Evolutionary conservation across 129 eudicot species (phyloP), one percentile per base, ranked within the genome.

Genomic region (Pittosporum tobira): DNA sequence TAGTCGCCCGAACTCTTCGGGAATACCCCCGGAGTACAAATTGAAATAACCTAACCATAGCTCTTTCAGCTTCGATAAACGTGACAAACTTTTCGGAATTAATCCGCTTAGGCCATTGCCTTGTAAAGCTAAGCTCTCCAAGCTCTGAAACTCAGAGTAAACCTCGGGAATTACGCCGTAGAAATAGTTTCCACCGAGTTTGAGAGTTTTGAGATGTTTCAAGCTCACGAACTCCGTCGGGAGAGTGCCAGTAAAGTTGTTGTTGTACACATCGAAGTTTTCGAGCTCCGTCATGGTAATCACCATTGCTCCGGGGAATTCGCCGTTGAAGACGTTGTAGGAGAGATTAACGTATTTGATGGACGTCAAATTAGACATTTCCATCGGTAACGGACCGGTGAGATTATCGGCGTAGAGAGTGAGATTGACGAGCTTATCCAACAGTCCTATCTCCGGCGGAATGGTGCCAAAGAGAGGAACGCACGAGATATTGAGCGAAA

Each of bases 171-270:
- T 93, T 12, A 62, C 68, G 2, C 99, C 99, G 48, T 25, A 43
- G 66, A 93, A 93, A 45, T 65, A 93, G 27, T 93, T 93, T 45
- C 99, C 99, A 1, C 76, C 96, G 15, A 93, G 81, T 2, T 38
- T 37, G 2, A 93, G 67, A 26, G 44, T 25, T 26, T 38, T 69
- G 3, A 93, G 66, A 4, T 64, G 68, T 48, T 61, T 64, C 51
- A 81, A 29, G 21, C 13, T 53, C 11, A 65, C 79, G 13, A 93
- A 61, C 57, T 81, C 84, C 25, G 19, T 30, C 18, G 99, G 96
- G 6, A 93, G 72, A 4, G 24, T 29, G 0, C 99, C 96, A 4
- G 69, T 57, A 59, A 93, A 74, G 44, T 84, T 84, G 51, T 93
- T 93, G 37, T 93, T 77, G 68, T 87, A 93, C 5, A 66, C 72